Percentiles rank a stretch among this genome's conserved stretches.
phyloP scores from a whole-genome alignment of 164 flowering plant species.

The Kingdonia uniflora region DNA sequence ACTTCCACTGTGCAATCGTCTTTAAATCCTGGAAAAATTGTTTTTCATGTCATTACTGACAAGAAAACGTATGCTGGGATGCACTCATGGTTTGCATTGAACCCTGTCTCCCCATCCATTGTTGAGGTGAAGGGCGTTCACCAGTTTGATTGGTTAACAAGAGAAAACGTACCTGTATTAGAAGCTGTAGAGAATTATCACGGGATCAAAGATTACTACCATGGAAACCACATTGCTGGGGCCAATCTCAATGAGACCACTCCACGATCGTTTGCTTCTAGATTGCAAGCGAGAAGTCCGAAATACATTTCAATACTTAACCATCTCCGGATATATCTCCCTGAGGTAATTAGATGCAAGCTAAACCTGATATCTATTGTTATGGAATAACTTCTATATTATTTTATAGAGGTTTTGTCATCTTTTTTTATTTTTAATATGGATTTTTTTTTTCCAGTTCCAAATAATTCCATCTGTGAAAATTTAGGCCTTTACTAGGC shows the following conservation, averaged over 20 bases:
- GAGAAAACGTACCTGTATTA: conserved; percentile 94
- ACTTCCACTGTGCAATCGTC: conserved; percentile 71
- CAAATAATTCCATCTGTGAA: no score
- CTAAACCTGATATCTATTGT: neutral
- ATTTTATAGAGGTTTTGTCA: no score
- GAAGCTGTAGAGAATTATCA: conserved; percentile 88
- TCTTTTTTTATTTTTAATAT: no score
- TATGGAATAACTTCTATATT: no score
- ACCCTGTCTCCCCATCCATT: conserved; percentile 76
- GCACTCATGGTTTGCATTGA: conserved; percentile 99
- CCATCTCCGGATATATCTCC: conserved; percentile 91
- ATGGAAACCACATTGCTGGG: conserved; percentile 76
- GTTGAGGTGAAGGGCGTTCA: conserved; percentile 93
- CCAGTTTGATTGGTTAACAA: conserved; percentile 96
- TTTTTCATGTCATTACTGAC: conserved; percentile 95
- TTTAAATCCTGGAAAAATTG: conserved; percentile 61
- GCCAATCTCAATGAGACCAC: conserved; percentile 70
- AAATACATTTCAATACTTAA: conserved; percentile 94
- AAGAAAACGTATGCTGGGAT: conserved; percentile 98
- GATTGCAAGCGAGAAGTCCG: conserved; percentile 92
- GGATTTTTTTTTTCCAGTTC: no score
- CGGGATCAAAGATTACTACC: conserved; percentile 71
- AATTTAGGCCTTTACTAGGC: no score
- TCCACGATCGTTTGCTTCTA: conserved; percentile 75
- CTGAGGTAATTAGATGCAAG: conserved; percentile 61